Percentiles rank a stretch among this genome's conserved stretches.
phyloP scores from a whole-genome alignment of 2,329 filamentous ascomycete species.

The Alternaria postmessia region DNA sequence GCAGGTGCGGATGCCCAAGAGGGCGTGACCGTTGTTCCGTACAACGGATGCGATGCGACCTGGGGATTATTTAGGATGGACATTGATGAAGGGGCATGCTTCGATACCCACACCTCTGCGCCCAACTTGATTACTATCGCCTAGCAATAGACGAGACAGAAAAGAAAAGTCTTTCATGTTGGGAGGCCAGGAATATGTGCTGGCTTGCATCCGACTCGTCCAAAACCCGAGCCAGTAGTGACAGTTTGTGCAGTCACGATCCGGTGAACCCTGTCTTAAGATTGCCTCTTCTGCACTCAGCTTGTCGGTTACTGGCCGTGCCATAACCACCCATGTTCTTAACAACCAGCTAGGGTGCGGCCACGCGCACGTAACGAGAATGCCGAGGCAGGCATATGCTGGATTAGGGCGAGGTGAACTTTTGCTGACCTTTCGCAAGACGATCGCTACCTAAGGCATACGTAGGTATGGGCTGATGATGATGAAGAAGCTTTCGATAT shows the following conservation, averaged over 20 bases:
- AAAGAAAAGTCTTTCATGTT: background rate
- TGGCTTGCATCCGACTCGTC: slow-evolving; percentile 18
- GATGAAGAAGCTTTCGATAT: slow-evolving; percentile 9
- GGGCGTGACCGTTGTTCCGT: background rate
- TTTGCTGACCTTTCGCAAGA: slow-evolving; percentile 3
- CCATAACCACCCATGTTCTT: slow-evolving; percentile 1
- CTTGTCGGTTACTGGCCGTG: background rate
- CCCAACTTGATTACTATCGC: background rate
- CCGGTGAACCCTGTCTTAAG: background rate
- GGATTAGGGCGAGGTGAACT: background rate
- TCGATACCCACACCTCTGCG: background rate
- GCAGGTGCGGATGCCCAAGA: slow-evolving; percentile 5
- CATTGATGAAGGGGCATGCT: background rate
- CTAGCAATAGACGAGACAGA: slow-evolving; percentile 9
- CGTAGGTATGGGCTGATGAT: background rate
- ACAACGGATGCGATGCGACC: background rate
- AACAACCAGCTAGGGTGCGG: background rate
- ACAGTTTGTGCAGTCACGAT: slow-evolving; percentile 2
- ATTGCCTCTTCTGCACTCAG: background rate
- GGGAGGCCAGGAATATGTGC: background rate
- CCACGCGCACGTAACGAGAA: slow-evolving; percentile 5
- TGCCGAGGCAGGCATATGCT: slow-evolving; percentile 8
- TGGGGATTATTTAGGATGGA: too few species aligned
- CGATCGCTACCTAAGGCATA: background rate
- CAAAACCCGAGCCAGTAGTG: slow-evolving; percentile 4